Evolutionary conservation across 2,329 filamentous ascomycete species (phyloP), one percentile per base, ranked within the genome.

Genomic region (Stemphylium lycopersici): DNA sequence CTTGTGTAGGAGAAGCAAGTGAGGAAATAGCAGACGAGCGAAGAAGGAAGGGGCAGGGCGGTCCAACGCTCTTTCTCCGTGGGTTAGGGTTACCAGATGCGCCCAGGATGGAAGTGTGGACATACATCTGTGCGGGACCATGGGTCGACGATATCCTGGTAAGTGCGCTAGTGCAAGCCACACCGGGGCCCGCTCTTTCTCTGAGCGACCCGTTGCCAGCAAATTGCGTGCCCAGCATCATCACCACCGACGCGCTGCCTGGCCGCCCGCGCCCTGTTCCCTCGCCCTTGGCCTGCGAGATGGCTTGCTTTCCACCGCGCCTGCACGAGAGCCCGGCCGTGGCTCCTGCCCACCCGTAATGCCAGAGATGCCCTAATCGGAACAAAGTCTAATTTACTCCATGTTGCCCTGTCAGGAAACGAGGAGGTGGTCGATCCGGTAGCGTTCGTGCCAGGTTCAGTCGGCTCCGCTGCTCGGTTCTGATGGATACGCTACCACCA

Each of bases 51-150:
- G 63, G 58, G 58, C 55, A 58, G 63, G 58, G 58, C 55, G 55
- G 56, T 61, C 56, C 58, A 66, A 66, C 62, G 62, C 58, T 66
- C 62, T 56, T 65, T 59, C 58, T 56, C 46, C 48, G 47, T 55
- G 52, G 52, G 52, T 55, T 46, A 55, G 52, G 52, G 52, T 50
- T 50, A 51, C 50, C 31, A 41, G 38, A 48, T 53, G 50, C 39
- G 40, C 40, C 43, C 50, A 53, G 46, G 52, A 42, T 15, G 38
- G 38, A 29, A 29, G 31, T 42, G 46, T 44, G 43, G 50, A 36
- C 38, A 31, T 47, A 44, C 52, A 51, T 49, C 31, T 49, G 51
- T 53, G 46, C 45, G 39, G 41, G 48, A 44, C 48, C 48, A 54
- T 47, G 43, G 43, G 49, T 33, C 38, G 22, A 40, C 38, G 31